Base-by-base conservation (phyloP, 352 stramenopile genomes). In the Phytophthora chlamydospora region DNA sequence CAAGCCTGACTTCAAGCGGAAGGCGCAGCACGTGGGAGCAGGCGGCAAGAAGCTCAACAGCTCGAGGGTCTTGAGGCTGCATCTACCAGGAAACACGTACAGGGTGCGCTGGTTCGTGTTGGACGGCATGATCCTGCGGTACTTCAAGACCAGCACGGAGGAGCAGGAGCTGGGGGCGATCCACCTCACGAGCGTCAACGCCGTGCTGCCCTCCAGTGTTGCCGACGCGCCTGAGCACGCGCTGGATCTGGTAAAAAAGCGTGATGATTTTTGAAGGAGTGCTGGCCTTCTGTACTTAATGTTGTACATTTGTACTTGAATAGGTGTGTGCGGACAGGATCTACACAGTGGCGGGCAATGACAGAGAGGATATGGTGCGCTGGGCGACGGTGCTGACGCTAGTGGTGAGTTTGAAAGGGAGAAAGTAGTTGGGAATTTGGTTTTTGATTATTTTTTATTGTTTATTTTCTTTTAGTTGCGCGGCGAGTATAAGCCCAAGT, bases 1-100 rank as follows among this genome's bases (percentile, higher is more conserved):
- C 53, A 96, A 96, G 44, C 88, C 88, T 14, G 88, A 96, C 65
- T 96, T 96, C 52, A 96, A 96, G 76, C 85, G 88, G 16, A 90
- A 90, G 51, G 75, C 83, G 44, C 88, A 96, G 67, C 84, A 95
- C 52, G 83, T 94, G 8, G 88, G 88, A 5, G 87, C 87, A 7
- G 87, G 87, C 17, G 87, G 87, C 41, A 96, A 96, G 68, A 93
- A 93, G 54, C 80, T 96, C 48, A 91, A 92, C 58, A 86, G 73
- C 51, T 90, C 85, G n/a, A 71, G 85, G 33, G 60, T 89, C 9
- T 63, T 96, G 57, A 79, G 85, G 29, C 72, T 94, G 17, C 88
- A 96, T 46, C 53, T 96, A 44, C 87, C 87, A 6, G 85, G 85
- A 6, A 94, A 80, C 63, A 78, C 85, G 44, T 96, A 95, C 62